Conservation (phyloP, 306 rosid genomes). For the Cucumis cinereus region DNA sequence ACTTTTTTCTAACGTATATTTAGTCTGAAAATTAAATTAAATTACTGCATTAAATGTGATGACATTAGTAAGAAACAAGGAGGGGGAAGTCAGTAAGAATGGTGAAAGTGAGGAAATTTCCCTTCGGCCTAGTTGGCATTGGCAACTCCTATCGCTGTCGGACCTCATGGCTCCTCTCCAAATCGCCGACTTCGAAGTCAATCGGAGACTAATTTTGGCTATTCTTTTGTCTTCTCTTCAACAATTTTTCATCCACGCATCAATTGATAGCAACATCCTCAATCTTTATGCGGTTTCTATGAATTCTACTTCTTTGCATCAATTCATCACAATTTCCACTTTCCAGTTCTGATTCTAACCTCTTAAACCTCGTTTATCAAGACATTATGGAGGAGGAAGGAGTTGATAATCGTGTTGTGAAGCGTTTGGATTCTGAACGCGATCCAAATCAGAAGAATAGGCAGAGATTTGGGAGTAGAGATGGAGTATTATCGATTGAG, state of each 20-base stretch:
- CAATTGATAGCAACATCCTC: neutral
- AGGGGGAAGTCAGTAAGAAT: neutral
- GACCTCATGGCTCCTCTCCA: neutral
- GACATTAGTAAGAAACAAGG: too few species aligned
- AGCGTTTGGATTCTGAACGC: neutral
- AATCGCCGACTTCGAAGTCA: neutral
- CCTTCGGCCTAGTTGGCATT: neutral
- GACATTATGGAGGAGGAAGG: neutral
- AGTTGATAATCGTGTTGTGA: neutral
- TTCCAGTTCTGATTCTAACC: neutral
- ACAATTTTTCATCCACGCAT: neutral
- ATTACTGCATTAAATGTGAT: too few species aligned
- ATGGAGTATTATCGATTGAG: constrained; percentile 16
- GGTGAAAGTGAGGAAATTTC: neutral
- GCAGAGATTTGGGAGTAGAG: neutral
- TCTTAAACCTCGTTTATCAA: neutral
- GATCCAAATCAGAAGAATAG: constrained; percentile 18
- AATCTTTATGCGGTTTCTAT: neutral
- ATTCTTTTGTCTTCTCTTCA: neutral
- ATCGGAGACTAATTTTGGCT: neutral
- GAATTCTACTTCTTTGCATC: neutral
- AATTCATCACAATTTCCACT: neutral
- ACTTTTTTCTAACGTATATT: too few species aligned
- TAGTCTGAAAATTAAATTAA: too few species aligned
- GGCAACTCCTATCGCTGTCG: neutral